A percentile compares a stretch with the other conserved stretches of the same genome.
Evolutionary conservation across 2,329 filamentous ascomycete genomes (phyloP).

Genomic region (Fusarium ambrosium): DNA sequence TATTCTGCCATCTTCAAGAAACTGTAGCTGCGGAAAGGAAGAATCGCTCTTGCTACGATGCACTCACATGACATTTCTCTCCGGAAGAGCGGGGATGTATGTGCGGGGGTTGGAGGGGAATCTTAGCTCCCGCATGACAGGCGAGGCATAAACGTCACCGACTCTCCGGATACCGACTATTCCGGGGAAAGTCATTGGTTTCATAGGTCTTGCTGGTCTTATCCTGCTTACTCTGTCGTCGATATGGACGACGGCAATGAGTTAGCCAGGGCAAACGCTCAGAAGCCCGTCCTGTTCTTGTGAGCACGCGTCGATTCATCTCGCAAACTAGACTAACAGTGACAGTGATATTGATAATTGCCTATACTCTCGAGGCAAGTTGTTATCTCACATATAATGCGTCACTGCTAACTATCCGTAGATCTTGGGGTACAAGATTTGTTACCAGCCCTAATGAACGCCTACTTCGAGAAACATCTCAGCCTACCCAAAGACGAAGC

Average conservation of each 20-base stretch:
- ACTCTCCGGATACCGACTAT: not conserved
- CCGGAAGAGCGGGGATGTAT: not conserved
- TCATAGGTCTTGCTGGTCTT: accelerated
- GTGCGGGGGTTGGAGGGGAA: not conserved
- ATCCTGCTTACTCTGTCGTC: too few species aligned
- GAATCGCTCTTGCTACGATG: not conserved
- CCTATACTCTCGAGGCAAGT: constrained; percentile 86
- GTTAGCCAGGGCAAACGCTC: not conserved
- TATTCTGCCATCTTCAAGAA: too few species aligned
- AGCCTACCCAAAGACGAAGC: constrained; percentile 81
- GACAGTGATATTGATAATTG: constrained; percentile 98
- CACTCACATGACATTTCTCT: not conserved
- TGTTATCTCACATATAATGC: accelerated
- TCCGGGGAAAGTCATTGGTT: not conserved
- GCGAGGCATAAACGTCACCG: not conserved
- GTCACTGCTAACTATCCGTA: not conserved
- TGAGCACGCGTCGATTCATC: constrained; percentile 19
- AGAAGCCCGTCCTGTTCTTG: constrained; percentile 60
- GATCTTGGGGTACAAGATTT: constrained; percentile 76
- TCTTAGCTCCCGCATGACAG: not conserved
- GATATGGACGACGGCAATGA: not conserved
- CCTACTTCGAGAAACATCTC: constrained; percentile 76
- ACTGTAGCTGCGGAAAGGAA: too few species aligned
- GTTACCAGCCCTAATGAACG: constrained; percentile 85
- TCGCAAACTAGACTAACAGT: not conserved